Base-by-base conservation (phyloP, 768 basidiomycete genomes). In the Lanmaoa pseudosensibilis region DNA sequence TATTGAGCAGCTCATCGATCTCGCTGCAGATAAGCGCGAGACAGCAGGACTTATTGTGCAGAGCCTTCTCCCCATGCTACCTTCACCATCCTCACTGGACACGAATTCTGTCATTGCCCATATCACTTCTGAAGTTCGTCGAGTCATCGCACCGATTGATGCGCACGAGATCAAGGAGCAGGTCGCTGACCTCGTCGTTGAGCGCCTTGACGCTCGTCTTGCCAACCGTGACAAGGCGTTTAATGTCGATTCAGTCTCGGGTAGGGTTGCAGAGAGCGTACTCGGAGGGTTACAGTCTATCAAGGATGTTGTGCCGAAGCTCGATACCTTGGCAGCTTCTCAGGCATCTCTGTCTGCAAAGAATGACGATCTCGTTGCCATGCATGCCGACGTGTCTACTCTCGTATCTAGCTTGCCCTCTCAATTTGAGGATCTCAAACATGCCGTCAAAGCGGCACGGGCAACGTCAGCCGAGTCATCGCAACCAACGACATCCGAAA, bases 141-240 rank as follows among this genome's bases (percentile, higher is more conserved):
- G 81, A 23, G 81, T 85, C 27, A 85, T 90, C 56, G 86, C 84
- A 0, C 88, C 87, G 0, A 81, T 93, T 23, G 92, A 94, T 64
- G 83, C 89, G 0, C 89, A 92, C 62, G 88, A 89, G 69, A 89
- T 94, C 68, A 92, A 91, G 75, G 92, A 93, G 65, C 89, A 91
- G 65, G 90, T 94, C 0, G 88, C 92, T 2, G 92, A 92, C 67
- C 81, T 93, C 30, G 92, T 94, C 2, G 88, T 94, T 9, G 92
- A 92, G 67, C 83, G 92, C 27, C 78, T 94, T 12, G 88, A 92
- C 63, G 87, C 91, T 12, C 83, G 90, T 19, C 78, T 94, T 46
- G 82, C 89, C 37, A 85, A 90, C 27, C 81, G 91, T 10, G 91
- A 93, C 69, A 85, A 86, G 65, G 69, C 80, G 7, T 81, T 88